Evolutionary conservation across 768 basidiomycete species (phyloP), one percentile per base, ranked within the genome.

Genomic region (Leucogyrophana mollusca): DNA sequence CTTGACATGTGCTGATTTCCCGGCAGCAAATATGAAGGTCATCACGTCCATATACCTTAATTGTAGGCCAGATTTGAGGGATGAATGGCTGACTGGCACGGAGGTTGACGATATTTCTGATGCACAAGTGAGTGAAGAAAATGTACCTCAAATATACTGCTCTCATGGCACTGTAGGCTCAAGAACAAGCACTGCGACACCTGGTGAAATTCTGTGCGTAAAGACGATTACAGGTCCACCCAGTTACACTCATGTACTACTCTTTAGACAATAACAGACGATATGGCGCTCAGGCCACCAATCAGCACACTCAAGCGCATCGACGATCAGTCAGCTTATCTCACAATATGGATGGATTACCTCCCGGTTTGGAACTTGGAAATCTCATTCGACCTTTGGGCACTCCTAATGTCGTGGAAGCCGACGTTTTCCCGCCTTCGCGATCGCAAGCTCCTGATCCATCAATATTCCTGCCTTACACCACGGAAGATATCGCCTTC

Each of bases 1-100:
- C 17, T 43, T 30, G 20, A 33, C n/a, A 3, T 24, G 27, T 36
- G 25, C 32, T 27, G 24, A 41, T 50, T 37, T 45, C 33, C 38
- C 40, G 22, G 40, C 59, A 98, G 95, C 92, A 17, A 99, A 98
- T 65, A 99, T 99, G 96, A 98, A 99, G 69, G 90, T 98, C 46
- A 98, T 99, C 56, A 99, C 96, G 8, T 85, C 94, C 14, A 97
- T 99, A 54, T 99, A 99, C 66, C 74, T 98, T 47, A 96, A 97
- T 59, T 97, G 94, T 62, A 80, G 96, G 43, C 96, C 96, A 7
- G 95, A 98, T 61, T 76, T 99, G 34, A 80, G 95, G 16, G 96
- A 99, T 65, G 96, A 98, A 59, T 99, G 96, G 96, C 76, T 99
- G 34, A 88, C 93, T 10, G 91, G 91, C 1, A 84, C 83, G 11